These are phyloP conservation scores for Trichoderma simmonsii DNA, from an alignment of 2,329 filamentous ascomycete genomes.

Conservation along the genomic window DNA sequence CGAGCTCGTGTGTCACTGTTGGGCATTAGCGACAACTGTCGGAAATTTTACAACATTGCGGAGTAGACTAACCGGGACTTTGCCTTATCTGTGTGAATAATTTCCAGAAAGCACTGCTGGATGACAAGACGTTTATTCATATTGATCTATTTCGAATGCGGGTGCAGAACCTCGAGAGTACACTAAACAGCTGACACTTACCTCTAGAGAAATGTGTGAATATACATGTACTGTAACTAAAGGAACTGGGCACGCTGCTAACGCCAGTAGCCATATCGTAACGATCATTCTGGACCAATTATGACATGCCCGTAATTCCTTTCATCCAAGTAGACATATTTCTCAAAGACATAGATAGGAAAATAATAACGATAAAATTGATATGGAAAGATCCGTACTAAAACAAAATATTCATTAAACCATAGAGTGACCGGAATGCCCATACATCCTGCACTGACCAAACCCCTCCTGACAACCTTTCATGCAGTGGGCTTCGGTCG, in stretches of 20 bases:
- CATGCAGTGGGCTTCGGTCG: constrained; percentile 38
- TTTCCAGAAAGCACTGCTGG: neutral
- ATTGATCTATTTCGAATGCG: no score
- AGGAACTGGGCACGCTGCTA: no score
- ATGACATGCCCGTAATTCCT: no score
- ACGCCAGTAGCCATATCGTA: no score
- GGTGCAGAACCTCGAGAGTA: no score
- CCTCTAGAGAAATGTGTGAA: no score
- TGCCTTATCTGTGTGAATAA: neutral
- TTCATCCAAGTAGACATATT: neutral
- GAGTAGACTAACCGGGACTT: neutral
- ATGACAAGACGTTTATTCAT: no score
- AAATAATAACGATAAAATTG: neutral
- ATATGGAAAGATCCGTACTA: neutral
- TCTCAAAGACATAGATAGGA: neutral
- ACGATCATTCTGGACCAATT: no score
- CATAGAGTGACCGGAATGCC: neutral
- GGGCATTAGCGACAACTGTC: neutral
- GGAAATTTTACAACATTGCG: neutral
- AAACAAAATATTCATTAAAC: neutral
- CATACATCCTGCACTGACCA: constrained; percentile 26
- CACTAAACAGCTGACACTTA: no score
- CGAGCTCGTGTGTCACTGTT: neutral
- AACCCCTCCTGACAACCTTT: constrained; percentile 36
- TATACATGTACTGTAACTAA: no score